Conservation (phyloP, 106 monocot species). For the Dendrobium chrysotoxum region DNA sequence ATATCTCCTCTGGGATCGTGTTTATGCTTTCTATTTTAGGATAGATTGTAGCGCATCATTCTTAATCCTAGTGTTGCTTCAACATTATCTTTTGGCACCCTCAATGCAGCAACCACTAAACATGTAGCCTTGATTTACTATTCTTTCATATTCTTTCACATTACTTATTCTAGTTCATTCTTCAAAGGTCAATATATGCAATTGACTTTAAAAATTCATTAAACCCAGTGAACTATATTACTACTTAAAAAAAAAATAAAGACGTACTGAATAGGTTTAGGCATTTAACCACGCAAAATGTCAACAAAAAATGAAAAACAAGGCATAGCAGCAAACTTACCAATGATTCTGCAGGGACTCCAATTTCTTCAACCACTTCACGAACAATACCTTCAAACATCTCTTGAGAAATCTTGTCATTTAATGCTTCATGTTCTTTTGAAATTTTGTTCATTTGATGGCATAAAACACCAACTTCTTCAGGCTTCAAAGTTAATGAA, state of each 20-base stretch:
- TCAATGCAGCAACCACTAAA: not conserved
- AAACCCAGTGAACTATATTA: not conserved
- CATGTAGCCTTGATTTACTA: not conserved
- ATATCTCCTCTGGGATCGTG: too few species aligned
- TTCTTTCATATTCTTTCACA: not conserved
- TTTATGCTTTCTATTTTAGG: too few species aligned
- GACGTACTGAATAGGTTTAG: not conserved
- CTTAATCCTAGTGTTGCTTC: too few species aligned
- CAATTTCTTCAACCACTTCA: constrained; percentile 97
- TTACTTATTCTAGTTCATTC: not conserved
- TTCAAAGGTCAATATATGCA: not conserved
- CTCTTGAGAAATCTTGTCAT: constrained; percentile 62
- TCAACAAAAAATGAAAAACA: not conserved
- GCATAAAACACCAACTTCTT: constrained; percentile 64
- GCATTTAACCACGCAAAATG: not conserved
- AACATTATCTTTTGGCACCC: not conserved
- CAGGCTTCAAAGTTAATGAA: constrained; percentile 47
- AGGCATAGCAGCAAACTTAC: constrained; percentile 17
- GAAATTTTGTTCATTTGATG: constrained; percentile 35
- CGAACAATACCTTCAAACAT: constrained; percentile 95
- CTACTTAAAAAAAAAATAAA: not conserved
- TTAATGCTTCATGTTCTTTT: constrained; percentile 21
- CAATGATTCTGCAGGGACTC: constrained; percentile 66
- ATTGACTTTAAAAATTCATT: not conserved
- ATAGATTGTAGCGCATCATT: too few species aligned